Evolutionary conservation across 1,284 basidiomycete species (phyloP).

Genomic region (Cutaneotrichosporon sp.): DNA sequence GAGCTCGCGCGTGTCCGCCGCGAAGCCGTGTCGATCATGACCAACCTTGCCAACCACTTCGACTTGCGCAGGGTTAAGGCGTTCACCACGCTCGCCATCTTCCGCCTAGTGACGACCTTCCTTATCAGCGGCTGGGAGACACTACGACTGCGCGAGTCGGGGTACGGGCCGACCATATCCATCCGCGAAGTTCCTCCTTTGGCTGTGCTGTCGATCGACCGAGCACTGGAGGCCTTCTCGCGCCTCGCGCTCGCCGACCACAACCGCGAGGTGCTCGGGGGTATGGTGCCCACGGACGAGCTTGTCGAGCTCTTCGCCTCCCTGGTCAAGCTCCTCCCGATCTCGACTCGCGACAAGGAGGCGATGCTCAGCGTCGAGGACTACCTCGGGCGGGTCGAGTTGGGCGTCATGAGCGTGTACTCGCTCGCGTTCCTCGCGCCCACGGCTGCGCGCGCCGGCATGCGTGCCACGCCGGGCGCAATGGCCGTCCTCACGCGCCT

Average conservation of each 20-base stretch:
- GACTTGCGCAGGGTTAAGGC: constrained; percentile 51
- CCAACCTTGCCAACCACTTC: constrained; percentile 64
- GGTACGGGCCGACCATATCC: constrained; percentile 35
- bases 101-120: constrained; percentile 72
- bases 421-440: constrained; percentile 82
- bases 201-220: constrained; percentile 41
- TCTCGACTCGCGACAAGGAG: constrained; percentile 72
- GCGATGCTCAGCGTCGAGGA: constrained; percentile 60
- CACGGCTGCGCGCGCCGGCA: constrained; percentile 66
- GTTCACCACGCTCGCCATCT: constrained; percentile 60
- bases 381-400: constrained; percentile 79
- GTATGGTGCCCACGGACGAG: constrained; percentile 62
- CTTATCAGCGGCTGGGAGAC: constrained; percentile 61
- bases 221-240: constrained; percentile 79
- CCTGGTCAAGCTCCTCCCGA: constrained; percentile 78
- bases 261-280: constrained; percentile 73
- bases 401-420: constrained; percentile 78
- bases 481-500: constrained; percentile 54
- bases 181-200: constrained; percentile 33
- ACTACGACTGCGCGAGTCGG: constrained; percentile 59
- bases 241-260: constrained; percentile 72
- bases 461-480: constrained; percentile 60
- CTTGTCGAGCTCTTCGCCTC: constrained; percentile 67
- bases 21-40: constrained; percentile 72
- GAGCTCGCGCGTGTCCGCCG: constrained; percentile 75